Percentiles rank a stretch among this genome's conserved stretches.
Conservation (phyloP, 2,329 filamentous ascomycete species). For the Monosporascus cannonballus region DNA sequence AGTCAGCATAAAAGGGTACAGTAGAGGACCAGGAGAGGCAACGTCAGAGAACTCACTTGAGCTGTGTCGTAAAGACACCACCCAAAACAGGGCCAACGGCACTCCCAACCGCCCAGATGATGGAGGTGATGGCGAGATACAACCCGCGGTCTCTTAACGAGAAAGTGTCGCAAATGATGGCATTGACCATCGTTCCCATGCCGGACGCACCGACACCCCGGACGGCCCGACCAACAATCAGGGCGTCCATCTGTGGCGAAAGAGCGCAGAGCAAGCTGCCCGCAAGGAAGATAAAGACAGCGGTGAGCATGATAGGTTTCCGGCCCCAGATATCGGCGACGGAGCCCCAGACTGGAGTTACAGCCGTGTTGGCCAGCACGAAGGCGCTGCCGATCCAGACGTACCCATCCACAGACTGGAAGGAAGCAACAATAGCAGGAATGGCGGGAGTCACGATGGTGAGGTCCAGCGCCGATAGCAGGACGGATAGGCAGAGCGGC, state of each 20-base stretch:
- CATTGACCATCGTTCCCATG: conserved; percentile 45
- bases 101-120: conserved; percentile 61
- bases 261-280: conserved; percentile 45
- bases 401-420: conserved; percentile 60
- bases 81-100: conserved; percentile 61
- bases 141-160: conserved; percentile 38
- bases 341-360: conserved; percentile 65
- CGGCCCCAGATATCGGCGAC: conserved; percentile 53
- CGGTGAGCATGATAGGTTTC: conserved; percentile 44
- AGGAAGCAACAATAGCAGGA: conserved; percentile 52
- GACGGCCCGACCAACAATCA: conserved; percentile 41
- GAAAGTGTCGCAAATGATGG: conserved; percentile 49
- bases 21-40: conserved; percentile 15
- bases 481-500: conserved; percentile 34
- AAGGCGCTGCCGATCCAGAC: conserved; percentile 74
- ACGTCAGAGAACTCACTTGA: conserved; percentile 3
- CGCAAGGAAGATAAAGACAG: conserved; percentile 43
- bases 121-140: conserved; percentile 59
- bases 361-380: conserved; percentile 62
- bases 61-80: conserved; percentile 51
- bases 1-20: conserved; percentile 32
- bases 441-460: conserved; percentile 58
- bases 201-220: conserved; percentile 49
- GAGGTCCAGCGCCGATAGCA: conserved; percentile 42
- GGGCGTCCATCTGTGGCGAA: conserved; percentile 37